Evolutionary conservation across 495 filamentous ascomycete species (phyloP), one percentile per base, ranked within the genome.

Genomic region (Tuber melanosporum): DNA sequence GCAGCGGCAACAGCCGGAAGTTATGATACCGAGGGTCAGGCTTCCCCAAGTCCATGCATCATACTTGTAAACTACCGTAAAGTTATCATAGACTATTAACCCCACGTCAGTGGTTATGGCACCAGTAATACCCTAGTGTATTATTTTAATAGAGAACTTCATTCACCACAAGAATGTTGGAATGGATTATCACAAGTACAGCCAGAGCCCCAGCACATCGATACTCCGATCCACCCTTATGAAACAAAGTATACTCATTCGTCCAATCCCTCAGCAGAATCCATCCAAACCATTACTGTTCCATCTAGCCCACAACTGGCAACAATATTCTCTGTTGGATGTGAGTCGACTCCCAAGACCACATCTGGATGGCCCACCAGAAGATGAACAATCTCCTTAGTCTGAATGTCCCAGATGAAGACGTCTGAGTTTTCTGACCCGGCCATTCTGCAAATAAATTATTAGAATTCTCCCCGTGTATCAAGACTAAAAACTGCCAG

Each of bases 341-440:
- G 86, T 8, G 91, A 87, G 78, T 97, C 93, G 45, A 97, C 93
- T 79, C 92, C 92, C 74, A 97, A 87, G 26, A 97, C 94, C n/a
- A 91, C 90, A 52, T 91, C 93, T 3, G 90, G 86, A 83, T 98
- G 95, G 19, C 91, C 89, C 22, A 91, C 85, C 71, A 90, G 84
- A 43, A 88, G 85, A 86, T 97, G 94, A 26, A 97, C 85, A 9
- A 96, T 85, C 73, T 91, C 89, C 85, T 98, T 99, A 79, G 86
- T 92, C 70, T 88, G 88, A 36, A 97, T 92, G 84, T 98, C 94
- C 95, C 95, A 99, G 75, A 95, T 87, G 32, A 96, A 85, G 26
- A 97, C 89, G 36, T 89, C 88, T 0, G 93, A 93, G 80, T 97
- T 93, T 80, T 99, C 95, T 83, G 92, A 95, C 0, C 94, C 93